Evolutionary conservation across 164 flowering plant genomes (phyloP), one percentile per base, ranked within the genome.

Genomic region (Stephania yunnanensis): DNA sequence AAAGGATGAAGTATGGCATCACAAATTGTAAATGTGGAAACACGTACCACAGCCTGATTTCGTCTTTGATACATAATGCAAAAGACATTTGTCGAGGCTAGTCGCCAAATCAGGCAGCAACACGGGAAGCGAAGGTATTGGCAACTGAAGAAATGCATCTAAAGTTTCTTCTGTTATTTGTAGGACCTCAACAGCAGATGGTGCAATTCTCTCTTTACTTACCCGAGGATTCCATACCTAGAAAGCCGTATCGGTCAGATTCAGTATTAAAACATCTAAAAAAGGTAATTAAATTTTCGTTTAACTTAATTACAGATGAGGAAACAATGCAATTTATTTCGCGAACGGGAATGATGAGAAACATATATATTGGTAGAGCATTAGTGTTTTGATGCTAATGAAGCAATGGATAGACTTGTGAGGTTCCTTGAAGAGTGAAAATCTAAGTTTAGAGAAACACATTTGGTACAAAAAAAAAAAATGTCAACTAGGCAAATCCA

Each of bases 41-140:
- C 12, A 83, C 68, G 69, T 89, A 96, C 99, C 99, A 76, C 97
- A 94, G 83, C 97, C 97, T 79, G 97, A 91, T 90, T 92, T 94
- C 78, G 97, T 89, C 84, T 92, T 96, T 30, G 85, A 83, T 69
- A 83, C 82, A 72, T 96, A 96, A 73, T 92, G 89, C 67, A 91
- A 90, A 77, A 96, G 92, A 74, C 95, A 87, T 83, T 80, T 86
- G 81, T 94, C 99, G 70, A 96, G 91, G 74, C 95, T 95, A 79
- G 81, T 71, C 71, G 91, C 80, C 84, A 96, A 79, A 76, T 96
- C 98, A 67, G 99, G 98, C 77, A 96, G 93, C 71, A 94, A 74
- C 42, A 87, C 94, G 46, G 94, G 93, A 83, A 92, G 99, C 83
- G 84, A 87, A 13, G 96, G 94, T 80, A 96, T 92, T 46, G 99